Percentiles rank a stretch among this genome's conserved stretches.
Evolutionary conservation across 2,329 filamentous ascomycete genomes (phyloP).

Genomic region (Aureobasidium sp.): DNA sequence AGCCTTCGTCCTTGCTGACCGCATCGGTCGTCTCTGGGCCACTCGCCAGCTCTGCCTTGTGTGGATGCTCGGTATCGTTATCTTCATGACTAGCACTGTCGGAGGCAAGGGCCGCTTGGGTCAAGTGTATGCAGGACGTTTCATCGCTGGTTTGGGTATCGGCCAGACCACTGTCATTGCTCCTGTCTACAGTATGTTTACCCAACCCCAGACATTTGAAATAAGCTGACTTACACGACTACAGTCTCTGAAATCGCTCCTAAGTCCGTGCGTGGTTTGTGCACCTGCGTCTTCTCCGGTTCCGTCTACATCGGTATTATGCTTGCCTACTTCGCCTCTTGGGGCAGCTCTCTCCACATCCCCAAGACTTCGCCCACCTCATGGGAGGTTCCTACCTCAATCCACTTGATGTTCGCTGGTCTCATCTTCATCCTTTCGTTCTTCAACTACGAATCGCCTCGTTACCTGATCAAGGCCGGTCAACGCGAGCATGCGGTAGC

Average conservation of each 20-base stretch:
- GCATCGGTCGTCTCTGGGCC: constrained; percentile 36
- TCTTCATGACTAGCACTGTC: constrained; percentile 29
- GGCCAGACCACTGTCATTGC: constrained; percentile 26
- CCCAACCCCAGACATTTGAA: too few relatives aligned
- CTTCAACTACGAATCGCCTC: constrained; percentile 53
- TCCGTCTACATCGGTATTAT: constrained; percentile 68
- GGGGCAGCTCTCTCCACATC: constrained; percentile 43
- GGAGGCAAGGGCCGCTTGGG: constrained; percentile 26
- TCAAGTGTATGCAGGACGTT: constrained; percentile 33
- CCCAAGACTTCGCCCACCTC: constrained; percentile 29
- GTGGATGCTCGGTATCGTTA: constrained; percentile 34
- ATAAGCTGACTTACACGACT: too few relatives aligned
- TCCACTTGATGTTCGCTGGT: constrained; percentile 68
- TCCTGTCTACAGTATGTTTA: constrained; percentile 40
- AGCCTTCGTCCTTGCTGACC: constrained; percentile 43
- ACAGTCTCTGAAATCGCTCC: constrained; percentile 49
- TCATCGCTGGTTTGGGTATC: constrained; percentile 34
- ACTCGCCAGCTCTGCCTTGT: constrained; percentile 34
- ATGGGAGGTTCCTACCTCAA: constrained; percentile 59
- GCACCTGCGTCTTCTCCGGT: constrained; percentile 59
- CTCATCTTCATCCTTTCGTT: constrained; percentile 61
- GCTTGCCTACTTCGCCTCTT: constrained; percentile 64
- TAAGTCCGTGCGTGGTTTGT: constrained; percentile 56
- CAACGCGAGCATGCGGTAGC: constrained; percentile 54
- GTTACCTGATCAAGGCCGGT: constrained; percentile 58